Evolutionary conservation across 106 monocot species (phyloP), one percentile per base, ranked within the genome.

Genomic region (Dioscorea alata): DNA sequence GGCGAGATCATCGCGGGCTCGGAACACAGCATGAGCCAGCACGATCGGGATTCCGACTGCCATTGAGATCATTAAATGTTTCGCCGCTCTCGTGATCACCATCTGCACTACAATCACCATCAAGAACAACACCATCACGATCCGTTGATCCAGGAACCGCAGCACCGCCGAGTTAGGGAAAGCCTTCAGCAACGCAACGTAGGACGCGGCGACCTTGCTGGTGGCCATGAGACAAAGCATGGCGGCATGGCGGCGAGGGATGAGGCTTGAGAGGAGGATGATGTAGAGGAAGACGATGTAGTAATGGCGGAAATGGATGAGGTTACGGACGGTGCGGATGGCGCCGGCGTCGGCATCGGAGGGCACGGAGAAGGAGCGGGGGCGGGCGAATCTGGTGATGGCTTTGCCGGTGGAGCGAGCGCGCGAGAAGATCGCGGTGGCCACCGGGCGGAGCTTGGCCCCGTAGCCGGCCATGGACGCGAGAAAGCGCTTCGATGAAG

Each of bases 81-180:
- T 61, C 31, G 68, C 24, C 28, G 75, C 67, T 18, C 60, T 24
- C 4, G 75, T 68, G 13, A 75, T 16, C 68, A 75, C 75, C 13
- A 75, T 24, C 75, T 75, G 49, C 60, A 61, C 75, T 14, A 75
- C 19, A n/a, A 75, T 18, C 32, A 75, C 61, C 6, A 75, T 75
- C 59, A 60, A 25, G 24, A 75, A 13, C n/a, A 68, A 48, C 13
- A 60, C 68, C 22, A 10, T 4, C 50, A 52, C 68, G 28, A 68
- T 59, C 15, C 67, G 23, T 2, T 18, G 24, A 18, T 61, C 33
- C 24, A 75, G 33, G 33, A 68, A 8, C 13, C 61, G 48, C 22
- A 68, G 68, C 20, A 75, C 32, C 23, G 58, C 19, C 14, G 75
- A 68, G 68, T 33, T 33, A 3, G 75, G 75, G 61, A 75, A 60